A percentile compares a stretch with the other conserved stretches of the same genome.
These are phyloP conservation scores for Saccharum officinarum DNA, from an alignment of 176 grass and related monocot genomes.

Conservation along the genomic window DNA sequence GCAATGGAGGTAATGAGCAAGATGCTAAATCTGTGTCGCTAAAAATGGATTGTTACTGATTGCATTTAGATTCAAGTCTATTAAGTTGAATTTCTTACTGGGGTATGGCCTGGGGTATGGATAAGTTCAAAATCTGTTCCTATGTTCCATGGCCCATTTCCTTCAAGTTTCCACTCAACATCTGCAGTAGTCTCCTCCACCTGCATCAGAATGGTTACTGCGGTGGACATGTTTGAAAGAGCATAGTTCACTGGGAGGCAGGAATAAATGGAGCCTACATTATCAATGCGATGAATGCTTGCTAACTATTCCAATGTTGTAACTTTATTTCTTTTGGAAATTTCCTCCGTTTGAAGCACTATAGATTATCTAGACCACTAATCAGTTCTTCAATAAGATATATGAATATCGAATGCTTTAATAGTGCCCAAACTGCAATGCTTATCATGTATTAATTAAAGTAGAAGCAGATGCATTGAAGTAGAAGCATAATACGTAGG, in stretches of 20 bases:
- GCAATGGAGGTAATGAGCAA: neutral
- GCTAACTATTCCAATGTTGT: neutral
- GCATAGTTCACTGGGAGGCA: neutral
- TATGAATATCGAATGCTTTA: neutral
- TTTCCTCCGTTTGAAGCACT: neutral
- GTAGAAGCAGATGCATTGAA: neutral
- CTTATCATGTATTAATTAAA: neutral
- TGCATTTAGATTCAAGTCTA: neutral
- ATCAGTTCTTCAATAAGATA: neutral
- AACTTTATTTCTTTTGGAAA: conserved; percentile 11
- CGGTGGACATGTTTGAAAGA: conserved; percentile 2
- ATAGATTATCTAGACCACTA: neutral
- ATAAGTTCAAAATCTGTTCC: conserved; percentile 68
- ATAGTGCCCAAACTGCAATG: neutral
- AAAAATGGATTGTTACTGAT: neutral
- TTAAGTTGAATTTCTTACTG: conserved; percentile 50
- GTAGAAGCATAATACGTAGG: neutral
- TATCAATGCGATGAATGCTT: neutral
- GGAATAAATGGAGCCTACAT: neutral
- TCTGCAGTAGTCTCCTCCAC: conserved; percentile 54
- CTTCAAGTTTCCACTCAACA: conserved; percentile 79
- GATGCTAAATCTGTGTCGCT: neutral
- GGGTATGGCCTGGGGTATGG: conserved; percentile 84
- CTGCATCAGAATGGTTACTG: conserved; percentile 36
- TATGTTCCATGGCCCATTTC: conserved; percentile 83